Evolutionary conservation across 768 basidiomycete species (phyloP), one percentile per base, ranked within the genome.

Genomic region (Boletellus sp.): DNA sequence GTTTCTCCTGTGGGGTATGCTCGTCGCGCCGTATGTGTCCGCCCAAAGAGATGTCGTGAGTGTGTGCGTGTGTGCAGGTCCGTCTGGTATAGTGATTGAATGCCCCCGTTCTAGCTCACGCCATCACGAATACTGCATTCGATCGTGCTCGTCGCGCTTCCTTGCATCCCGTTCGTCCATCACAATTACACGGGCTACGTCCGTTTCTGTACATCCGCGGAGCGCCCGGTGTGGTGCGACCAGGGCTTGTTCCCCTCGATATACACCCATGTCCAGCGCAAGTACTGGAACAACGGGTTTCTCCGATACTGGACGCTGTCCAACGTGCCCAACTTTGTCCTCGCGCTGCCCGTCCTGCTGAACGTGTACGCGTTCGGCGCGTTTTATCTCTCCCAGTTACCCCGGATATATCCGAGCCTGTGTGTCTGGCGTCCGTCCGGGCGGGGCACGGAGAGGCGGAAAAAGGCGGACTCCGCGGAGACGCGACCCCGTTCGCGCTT

Each of bases 241-340:
- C 48, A 17, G 6, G 51, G 64, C 0, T 35, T 63, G 20, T 60
- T 82, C 6, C 92, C 93, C 0, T 79, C 81, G 13, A 82, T 91
- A 48, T 99, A 98, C 66, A 71, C 79, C 10, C 80, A 90, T 61
- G 87, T 88, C 2, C 95, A 99, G 64, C 70, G 70, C 5, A 74
- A 77, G 46, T 97, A 98, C 66, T 99, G 95, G 96, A 76, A 87
- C 63, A 72, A 78, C 38, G 93, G 94, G 15, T 80, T 94, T 55
- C 67, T 99, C 53, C 79, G 75, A 3, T 98, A 98, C 68, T 99
- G 91, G 91, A 85, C 85, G 0, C 53, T 72, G 20, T 70, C 78
- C 26, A 94, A 99, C 67, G 58, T 92, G 2, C 96, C 96, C 40
- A 96, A 97, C 68, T 89, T 97, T 63, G 55, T 91, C 52, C 74